Evolutionary conservation across 257 asterid species (phyloP).

Genomic region (Nicotiana otophora): DNA sequence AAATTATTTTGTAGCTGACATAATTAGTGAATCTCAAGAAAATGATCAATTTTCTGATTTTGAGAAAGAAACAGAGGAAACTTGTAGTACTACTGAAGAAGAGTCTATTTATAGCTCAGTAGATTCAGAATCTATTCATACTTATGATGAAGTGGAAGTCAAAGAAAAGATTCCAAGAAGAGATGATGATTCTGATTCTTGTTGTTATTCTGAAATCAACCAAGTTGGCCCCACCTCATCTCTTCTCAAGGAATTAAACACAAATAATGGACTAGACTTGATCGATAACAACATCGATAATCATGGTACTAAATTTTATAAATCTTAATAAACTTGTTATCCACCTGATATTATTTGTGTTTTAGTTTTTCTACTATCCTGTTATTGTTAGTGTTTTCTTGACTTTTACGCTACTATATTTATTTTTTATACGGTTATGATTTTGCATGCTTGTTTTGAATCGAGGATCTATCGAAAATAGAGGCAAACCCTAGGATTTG

Average conservation of each 20-base stretch:
- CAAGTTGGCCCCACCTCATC: constrained; percentile 38
- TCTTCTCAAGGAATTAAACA: constrained; percentile 10
- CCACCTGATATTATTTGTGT: too few relatives aligned
- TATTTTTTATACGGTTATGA: too few relatives aligned
- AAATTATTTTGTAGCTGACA: neutral
- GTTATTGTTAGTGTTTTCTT: too few relatives aligned
- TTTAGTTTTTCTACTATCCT: too few relatives aligned
- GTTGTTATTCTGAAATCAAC: constrained; percentile 22
- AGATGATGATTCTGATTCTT: constrained; percentile 19
- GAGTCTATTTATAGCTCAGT: constrained; percentile 41
- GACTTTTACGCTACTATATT: too few relatives aligned
- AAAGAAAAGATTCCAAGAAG: constrained; percentile 34
- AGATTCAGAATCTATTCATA: constrained; percentile 25
- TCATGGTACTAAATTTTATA: neutral
- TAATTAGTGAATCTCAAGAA: neutral
- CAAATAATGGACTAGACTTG: neutral
- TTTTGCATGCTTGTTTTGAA: too few relatives aligned
- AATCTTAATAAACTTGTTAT: neutral
- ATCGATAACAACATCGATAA: neutral
- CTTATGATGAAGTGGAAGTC: constrained; percentile 18
- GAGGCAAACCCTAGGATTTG: fast-evolving
- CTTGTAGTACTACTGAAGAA: constrained; percentile 10
- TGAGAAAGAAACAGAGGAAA: constrained; percentile 15
- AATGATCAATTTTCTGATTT: neutral
- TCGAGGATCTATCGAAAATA: too few relatives aligned